A percentile compares a stretch with the other conserved stretches of the same genome.
phyloP scores from a whole-genome alignment of 805 yeast genomes.

The Candida arabinofermentans region DNA sequence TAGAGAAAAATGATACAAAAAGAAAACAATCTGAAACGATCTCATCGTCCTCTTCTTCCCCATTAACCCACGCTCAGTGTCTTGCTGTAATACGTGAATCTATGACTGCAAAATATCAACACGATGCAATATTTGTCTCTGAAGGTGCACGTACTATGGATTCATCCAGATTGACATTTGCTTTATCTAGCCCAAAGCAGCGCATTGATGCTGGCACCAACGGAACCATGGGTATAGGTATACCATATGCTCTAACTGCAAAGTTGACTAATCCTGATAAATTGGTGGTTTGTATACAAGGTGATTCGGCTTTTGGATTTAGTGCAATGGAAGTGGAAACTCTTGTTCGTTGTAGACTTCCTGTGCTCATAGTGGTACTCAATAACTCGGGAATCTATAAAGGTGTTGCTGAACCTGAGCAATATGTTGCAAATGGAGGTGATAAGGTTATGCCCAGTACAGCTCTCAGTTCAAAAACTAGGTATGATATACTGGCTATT shows the following conservation, averaged over 20 bases:
- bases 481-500: conserved; percentile 52
- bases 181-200: conserved; percentile 45
- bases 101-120: conserved; percentile 26
- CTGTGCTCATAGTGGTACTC: conserved; percentile 59
- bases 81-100: conserved; percentile 44
- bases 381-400: conserved; percentile 73
- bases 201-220: conserved; percentile 71
- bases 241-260: conserved; percentile 67
- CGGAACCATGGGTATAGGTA: conserved; percentile 75
- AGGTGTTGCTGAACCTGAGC: conserved; percentile 40
- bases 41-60: conserved; percentile 10
- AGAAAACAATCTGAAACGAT: conserved; percentile 33
- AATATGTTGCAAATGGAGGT: conserved; percentile 14
- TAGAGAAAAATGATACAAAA: conserved; percentile 28
- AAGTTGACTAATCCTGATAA: conserved; percentile 40
- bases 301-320: conserved; percentile 77
- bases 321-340: conserved; percentile 74
- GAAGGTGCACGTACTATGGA: conserved; percentile 85
- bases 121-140: conserved; percentile 42
- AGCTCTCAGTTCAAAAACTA: conserved; percentile 50
- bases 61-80: conserved; percentile 49
- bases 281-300: conserved; percentile 57
- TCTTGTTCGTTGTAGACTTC: conserved; percentile 49
- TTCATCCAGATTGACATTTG: conserved; percentile 58
- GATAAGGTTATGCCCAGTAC: conserved; percentile 47